phyloP scores from a whole-genome alignment of 108 stramenopile genomes.

The Cyclotella sp. region DNA sequence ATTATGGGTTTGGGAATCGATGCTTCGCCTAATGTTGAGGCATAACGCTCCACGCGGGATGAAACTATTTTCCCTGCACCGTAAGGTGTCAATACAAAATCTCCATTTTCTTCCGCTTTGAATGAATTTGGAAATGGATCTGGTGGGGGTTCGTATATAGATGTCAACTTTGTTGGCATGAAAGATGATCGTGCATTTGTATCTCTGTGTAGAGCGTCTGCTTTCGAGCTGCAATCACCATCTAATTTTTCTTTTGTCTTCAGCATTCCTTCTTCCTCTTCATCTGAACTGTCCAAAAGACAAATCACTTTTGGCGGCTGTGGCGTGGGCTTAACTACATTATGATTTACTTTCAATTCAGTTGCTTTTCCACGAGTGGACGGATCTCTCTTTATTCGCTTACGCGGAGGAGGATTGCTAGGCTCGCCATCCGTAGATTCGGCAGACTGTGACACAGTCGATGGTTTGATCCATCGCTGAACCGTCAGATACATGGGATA shows the following conservation, averaged over 20 bases:
- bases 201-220: neutral
- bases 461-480: neutral
- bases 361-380: neutral
- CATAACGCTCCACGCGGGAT: constrained; percentile 28
- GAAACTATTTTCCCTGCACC: constrained; percentile 42
- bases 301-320: constrained; percentile 13
- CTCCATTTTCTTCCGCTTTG: constrained; percentile 21
- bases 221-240: neutral
- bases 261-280: constrained; percentile 27
- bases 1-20: constrained; percentile 34
- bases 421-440: neutral
- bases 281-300: constrained; percentile 47
- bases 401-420: constrained; percentile 21
- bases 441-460: neutral
- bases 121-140: constrained; percentile 21
- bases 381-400: constrained; percentile 17
- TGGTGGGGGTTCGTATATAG: constrained; percentile 11
- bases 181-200: neutral
- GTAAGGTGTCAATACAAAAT: constrained; percentile 46
- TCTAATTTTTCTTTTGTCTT: neutral
- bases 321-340: neutral
- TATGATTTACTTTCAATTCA: neutral
- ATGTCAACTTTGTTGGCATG: neutral
- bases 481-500: constrained; percentile 22
- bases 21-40: neutral